Base-by-base conservation (phyloP, 768 basidiomycete species). In the Mycena metata region DNA sequence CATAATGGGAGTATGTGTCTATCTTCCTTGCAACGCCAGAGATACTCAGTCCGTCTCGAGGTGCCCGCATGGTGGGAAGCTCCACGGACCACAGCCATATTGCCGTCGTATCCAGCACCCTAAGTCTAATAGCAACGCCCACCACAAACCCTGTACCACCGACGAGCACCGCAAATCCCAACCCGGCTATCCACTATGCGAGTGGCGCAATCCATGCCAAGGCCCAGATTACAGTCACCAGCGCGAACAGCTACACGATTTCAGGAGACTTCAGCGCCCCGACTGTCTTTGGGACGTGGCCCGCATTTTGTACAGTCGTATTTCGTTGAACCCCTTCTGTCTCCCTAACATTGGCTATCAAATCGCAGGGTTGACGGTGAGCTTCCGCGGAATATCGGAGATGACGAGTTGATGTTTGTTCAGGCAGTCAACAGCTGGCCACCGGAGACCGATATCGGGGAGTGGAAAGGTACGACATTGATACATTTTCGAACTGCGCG, bases 241-340 rank as follows among this genome's bases (percentile, higher is more conserved):
- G 75, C 11, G 59, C 76, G 3, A 77, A 79, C 23, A 68, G 73
- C 13, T 84, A 81, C 54, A 82, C 82, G 0, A 74, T 84, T 49
- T 77, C 79, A 15, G 83, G 83, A 46, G 83, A 84, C 62, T 84
- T 84, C 43, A 82, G 81, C 52, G 66, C 83, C 0, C 82, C 83
- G 4, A 84, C 83, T 8, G 76, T 75, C 2, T 67, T 49, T 26
- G 83, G 82, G 43, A 83, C 83, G 2, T 84, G 83, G 83, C 83
- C 83, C 55, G 83, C 83, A 15, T 84, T 84, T 66, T 84, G 83
- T 82, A 81, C 58, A 71, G 69, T 66, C 2, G 4, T 41, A 26
- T 41, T 26, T 63, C 57, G 5, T 47, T 33, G n/a, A n/a, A n/a
- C 23, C 26, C 24, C 11, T 26, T 64, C 33, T 17, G 1, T 19